Percentiles rank a stretch among this genome's conserved stretches.
These are phyloP conservation scores for Gentiana dahurica DNA, from an alignment of 257 asterid genomes.

Conservation along the genomic window DNA sequence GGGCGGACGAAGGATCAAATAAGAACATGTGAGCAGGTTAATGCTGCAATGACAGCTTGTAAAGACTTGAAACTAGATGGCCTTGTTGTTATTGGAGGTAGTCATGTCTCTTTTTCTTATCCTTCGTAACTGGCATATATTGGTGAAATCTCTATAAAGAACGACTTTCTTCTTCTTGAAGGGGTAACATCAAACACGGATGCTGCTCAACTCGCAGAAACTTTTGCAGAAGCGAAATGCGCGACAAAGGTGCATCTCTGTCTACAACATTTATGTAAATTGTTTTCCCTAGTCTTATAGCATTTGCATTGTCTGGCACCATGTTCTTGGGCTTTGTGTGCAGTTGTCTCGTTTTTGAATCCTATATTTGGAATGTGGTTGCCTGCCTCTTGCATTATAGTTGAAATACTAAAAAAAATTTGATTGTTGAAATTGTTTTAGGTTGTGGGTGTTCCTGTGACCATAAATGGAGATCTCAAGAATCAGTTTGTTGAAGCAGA, in stretches of 20 bases:
- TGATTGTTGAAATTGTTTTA: slow-evolving; percentile 10
- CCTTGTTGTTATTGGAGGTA: slow-evolving; percentile 92
- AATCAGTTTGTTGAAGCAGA: slow-evolving; percentile 43
- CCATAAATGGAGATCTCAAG: slow-evolving; percentile 46
- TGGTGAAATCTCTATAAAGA: slow-evolving; percentile 18
- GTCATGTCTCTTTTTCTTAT: slow-evolving; percentile 8
- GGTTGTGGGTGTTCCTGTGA: slow-evolving; percentile 45
- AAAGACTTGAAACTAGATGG: slow-evolving; percentile 72
- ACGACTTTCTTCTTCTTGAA: slow-evolving; percentile 21
- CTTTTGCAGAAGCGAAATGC: slow-evolving; percentile 85
- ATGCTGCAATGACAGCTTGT: slow-evolving; percentile 81
- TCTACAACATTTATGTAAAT: background rate
- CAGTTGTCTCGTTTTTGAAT: background rate
- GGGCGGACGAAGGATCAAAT: slow-evolving; percentile 97
- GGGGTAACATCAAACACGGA: slow-evolving; percentile 99
- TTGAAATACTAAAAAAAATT: background rate
- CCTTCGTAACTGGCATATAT: slow-evolving; percentile 4
- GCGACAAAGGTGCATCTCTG: slow-evolving; percentile 52
- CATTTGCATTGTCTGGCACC: background rate
- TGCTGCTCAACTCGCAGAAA: slow-evolving; percentile 98
- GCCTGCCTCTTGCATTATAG: background rate
- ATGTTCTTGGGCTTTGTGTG: background rate
- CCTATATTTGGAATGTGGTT: background rate
- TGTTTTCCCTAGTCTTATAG: background rate
- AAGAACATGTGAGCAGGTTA: slow-evolving; percentile 86